Base-by-base conservation (phyloP, 2,329 filamentous ascomycete genomes). In the Aureobasidium sp. region DNA sequence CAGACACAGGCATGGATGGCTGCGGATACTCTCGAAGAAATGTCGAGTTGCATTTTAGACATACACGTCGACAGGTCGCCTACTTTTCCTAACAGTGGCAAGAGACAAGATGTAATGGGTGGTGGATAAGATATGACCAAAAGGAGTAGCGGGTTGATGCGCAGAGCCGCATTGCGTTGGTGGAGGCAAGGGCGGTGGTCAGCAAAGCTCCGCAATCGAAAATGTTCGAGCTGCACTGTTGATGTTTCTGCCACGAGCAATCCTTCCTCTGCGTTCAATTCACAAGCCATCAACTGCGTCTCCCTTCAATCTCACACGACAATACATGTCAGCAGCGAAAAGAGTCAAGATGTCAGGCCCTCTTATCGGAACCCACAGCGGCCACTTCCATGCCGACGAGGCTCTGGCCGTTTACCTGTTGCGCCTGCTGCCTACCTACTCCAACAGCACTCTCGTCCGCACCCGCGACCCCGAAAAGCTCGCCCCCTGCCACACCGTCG, bases 351-450 rank as follows among this genome's bases (percentile, higher is more conserved):
- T 87, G 69, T 81, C 84, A 65, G 77, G 79, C 65, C 75, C 75
- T 66, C 77, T 86, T 68, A 95, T 97, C 73, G 94, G 92, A 72
- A 99, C 94, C 34, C 94, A 99, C 84, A 97, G 88, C 78, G 94
- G 94, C 68, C 91, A 97, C 81, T 99, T 99, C 83, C 94, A 99
- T 80, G 94, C 94, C 74, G 94, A 99, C 76, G 94, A 99, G 80
- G 93, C 94, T 64, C 86, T 99, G 47, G 94, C 94, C 63, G 92
- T 99, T 67, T 91, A 96, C 81, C 91, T 99, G 82, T 89, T 99
- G 68, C 91, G 91, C 67, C 84, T 89, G 62, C 88, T 97, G 20
- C 93, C 94, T 25, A 79, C 87, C 63, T 99, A 97, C 80, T 75
- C 81, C 62, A 78, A 82, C 68, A 87, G 91, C 29, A 74, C 81